Base-by-base conservation (phyloP, 768 basidiomycete species). In the Lactifluus rugatus region DNA sequence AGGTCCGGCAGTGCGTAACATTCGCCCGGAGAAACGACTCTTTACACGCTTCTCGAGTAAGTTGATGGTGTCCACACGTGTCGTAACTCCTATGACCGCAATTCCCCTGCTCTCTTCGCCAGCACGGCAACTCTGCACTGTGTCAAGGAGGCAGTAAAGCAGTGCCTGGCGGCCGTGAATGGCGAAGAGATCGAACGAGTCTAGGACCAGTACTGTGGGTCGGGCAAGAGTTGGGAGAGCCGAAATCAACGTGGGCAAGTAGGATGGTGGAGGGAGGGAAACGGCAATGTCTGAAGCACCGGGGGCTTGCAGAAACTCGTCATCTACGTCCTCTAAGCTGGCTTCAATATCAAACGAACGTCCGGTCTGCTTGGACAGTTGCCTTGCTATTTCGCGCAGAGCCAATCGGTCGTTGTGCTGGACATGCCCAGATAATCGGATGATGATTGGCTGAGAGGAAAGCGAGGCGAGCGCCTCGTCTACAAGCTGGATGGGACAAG, bases 41-140 rank as follows among this genome's bases (percentile, higher is more conserved):
- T 98, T 96, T 50, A 99, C 96, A 45, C 96, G 80, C 70, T 99
- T 99, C 70, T 99, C 96, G 17, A 99, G 76, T 2, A 89, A 72
- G 62, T 89, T 87, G 58, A 97, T 79, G 17, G 91, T 87, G 66
- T 98, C 93, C 23, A 94, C 78, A 9, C 93, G 83, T 32, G 83
- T 84, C 1, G 93, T 93, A 11, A 93, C 70, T 8, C 96, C 96
- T 36, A 99, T 75, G 34, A 99, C 84, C 0, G 86, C 87, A 21
- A 96, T 71, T 2, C 93, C 93, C 61, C 80, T 82, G 64, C 68
- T 80, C 13, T 74, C 76, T 46, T 73, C 70, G 17, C 78, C 77
- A 2, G 83, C 78, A 57, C 85, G 77, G 69, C 89, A 85, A 63
- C 86, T 87, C 66, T 99, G 96, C 1, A 83, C 94, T 1, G 92